Evolutionary conservation across 441 rosid genomes (phyloP), one percentile per base, ranked within the genome.

Genomic region (Populus hybrid): DNA sequence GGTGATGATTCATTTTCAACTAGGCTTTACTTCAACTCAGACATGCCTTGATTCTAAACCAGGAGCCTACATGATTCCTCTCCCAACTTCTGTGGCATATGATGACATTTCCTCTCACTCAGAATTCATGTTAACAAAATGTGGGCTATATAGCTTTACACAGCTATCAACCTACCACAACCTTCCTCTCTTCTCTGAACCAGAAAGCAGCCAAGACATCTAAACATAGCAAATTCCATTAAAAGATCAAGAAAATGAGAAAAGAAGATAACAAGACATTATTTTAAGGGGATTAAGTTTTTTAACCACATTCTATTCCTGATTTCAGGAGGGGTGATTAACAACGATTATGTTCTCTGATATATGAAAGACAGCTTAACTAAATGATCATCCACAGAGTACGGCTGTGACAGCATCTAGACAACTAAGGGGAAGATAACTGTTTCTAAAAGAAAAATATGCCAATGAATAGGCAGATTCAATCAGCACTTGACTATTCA

Each of bases 371-470:
- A 31, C 18, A 40, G 6, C 40, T 35, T 12, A 71, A 24, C 21
- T 71, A 42, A 24, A 10, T 71, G 3, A 71, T 24, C 11, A 9
- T 24, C 73, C 7, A 24, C 61, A 16, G 20, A 3, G 33, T 36
- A 63, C 0, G 3, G 56, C 20, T 14, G n/a, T 53, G 61, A 53
- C 61, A 53, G 61, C 61, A 18, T 53, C 61, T 5, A 36, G 24
- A 9, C 40, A 6, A 56, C 28, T 36, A 72, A 2, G 31, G 28
- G 9, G 56, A 20, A 45, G 36, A 38, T 1, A 74, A n/a, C 29
- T 71, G 18, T 71, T 42, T 42, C 35, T 42, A 71, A 45, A 71
- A 42, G 3, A 71, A 71, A 71, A 71, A 69, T 23, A 12, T 69
- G 20, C 3, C 7, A 26, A 14, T 26, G 35, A 42, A 45, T 45